Base-by-base conservation (phyloP, 1,284 basidiomycete species). In the Earliella scabrosa region DNA sequence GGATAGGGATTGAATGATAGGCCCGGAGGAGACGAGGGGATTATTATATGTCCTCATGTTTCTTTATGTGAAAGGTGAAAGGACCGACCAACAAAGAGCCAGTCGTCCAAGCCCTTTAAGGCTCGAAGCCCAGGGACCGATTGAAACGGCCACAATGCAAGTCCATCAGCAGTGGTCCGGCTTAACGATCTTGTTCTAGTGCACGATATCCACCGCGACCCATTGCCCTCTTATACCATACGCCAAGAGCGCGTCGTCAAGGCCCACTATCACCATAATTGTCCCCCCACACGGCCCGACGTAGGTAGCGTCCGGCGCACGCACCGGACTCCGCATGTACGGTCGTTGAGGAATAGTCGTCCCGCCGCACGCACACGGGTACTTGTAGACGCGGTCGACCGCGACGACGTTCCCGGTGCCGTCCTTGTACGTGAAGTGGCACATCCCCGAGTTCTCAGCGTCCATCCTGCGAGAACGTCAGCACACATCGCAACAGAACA, bases 311-410 rank as follows among this genome's bases (percentile, higher is more conserved):
- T 52, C 46, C 18, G 48, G 41, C 1, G 20, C 8, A 4, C 32
- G 39, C 11, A 50, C 40, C 20, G 18, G 20, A n/a, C 9, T 14
- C 39, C 24, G 23, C 16, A 26, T 6, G 4, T 13, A 10, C 7
- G 9, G 11, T 8, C 24, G 6, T 0, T 16, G 36, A 14, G 20
- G 41, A 8, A 27, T 36, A 10, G 6, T 38, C 24, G 29, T 24
- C n/a, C 54, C 54, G 4, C 49, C 54, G 39, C 54, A 56, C 45
- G 49, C 11, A 38, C 54, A 56, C 44, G 54, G 54, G 38, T 47
- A 56, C 45, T 56, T 56, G 54, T 36, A 56, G 29, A 56, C 49
- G 16, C 43, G 21, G 45, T 56, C 54, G n/a, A 36, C 21, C 16
- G 20, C 9, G 24, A 26, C 27, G 21, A 38, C 8, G 13, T 24